A percentile compares a stretch with the other conserved stretches of the same genome.
Conservation (phyloP, 2,329 filamentous ascomycete species). For the Knufia petricola region DNA sequence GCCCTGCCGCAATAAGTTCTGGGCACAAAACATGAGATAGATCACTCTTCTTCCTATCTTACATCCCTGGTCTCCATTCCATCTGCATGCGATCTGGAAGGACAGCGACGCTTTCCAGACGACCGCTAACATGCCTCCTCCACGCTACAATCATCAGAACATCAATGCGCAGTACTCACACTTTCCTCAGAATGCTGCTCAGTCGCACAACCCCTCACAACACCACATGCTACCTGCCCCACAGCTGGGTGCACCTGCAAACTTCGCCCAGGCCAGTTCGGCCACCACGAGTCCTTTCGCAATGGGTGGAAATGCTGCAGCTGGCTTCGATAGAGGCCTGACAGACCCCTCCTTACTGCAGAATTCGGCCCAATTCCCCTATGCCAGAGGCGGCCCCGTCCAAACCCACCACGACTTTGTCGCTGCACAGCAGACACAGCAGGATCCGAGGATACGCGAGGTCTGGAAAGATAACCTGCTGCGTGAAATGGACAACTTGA, state of each 20-base stretch:
- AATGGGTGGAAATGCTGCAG: conserved; percentile 39
- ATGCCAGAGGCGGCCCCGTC: conserved; percentile 62
- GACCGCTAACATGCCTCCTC: conserved; percentile 45
- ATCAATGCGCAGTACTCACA: conserved; percentile 51
- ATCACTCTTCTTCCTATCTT: neutral
- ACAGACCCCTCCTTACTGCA: conserved; percentile 53
- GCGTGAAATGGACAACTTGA: conserved; percentile 78
- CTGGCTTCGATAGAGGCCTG: conserved; percentile 42
- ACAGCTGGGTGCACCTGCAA: conserved; percentile 50
- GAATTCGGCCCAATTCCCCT: conserved; percentile 80
- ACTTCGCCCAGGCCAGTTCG: conserved; percentile 49
- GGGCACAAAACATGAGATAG: no score
- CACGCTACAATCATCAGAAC: conserved; percentile 49
- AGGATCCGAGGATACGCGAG: conserved; percentile 77
- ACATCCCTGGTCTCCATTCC: neutral
- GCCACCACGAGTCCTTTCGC: conserved; percentile 21
- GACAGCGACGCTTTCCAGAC: neutral
- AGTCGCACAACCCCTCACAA: conserved; percentile 37
- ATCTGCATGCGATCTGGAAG: neutral
- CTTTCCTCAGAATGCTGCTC: conserved; percentile 40
- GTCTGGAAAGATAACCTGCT: conserved; percentile 90
- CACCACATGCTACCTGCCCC: conserved; percentile 45
- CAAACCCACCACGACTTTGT: conserved; percentile 46
- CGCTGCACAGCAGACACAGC: conserved; percentile 29
- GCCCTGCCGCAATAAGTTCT: no score